Conservation (phyloP, 1,284 basidiomycete species). For the Golubevia pallescens region DNA sequence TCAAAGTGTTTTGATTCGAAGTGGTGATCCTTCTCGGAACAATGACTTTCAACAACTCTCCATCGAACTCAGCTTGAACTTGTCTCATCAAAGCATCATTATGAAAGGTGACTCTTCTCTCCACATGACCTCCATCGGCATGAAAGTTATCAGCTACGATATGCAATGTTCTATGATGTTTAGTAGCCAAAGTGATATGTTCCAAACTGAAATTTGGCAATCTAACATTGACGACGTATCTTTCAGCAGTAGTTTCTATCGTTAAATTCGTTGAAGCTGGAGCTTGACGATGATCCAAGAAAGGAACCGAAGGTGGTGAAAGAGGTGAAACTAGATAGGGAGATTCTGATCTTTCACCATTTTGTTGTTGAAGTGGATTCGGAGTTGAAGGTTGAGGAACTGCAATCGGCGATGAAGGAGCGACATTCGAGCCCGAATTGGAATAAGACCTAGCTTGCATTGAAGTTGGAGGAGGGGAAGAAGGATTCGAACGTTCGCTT, state of each 20-base stretch:
- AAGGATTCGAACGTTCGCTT: background rate
- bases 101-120: conserved; percentile 49
- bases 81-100: conserved; percentile 34
- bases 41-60: conserved; percentile 22
- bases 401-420: background rate
- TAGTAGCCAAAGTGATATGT: conserved; percentile 50
- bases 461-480: conserved; percentile 23
- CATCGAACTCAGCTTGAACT: conserved; percentile 43
- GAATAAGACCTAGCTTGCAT: background rate
- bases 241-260: conserved; percentile 27
- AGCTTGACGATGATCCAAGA: conserved; percentile 37
- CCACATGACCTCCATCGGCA: conserved; percentile 44
- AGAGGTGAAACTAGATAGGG: conserved; percentile 1
- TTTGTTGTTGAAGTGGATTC: background rate
- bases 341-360: background rate
- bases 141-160: conserved; percentile 55
- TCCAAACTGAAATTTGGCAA: conserved; percentile 53
- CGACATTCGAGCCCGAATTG: background rate
- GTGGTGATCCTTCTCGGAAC: conserved; percentile 18
- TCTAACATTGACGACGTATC: conserved; percentile 28
- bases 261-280: conserved; percentile 37
- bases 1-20: too few relatives aligned
- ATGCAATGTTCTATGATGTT: conserved; percentile 50
- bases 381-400: background rate
- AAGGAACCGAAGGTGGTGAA: conserved; percentile 23